Conservation (phyloP, 768 basidiomycete species). For the Sporobolomyces roseus region DNA sequence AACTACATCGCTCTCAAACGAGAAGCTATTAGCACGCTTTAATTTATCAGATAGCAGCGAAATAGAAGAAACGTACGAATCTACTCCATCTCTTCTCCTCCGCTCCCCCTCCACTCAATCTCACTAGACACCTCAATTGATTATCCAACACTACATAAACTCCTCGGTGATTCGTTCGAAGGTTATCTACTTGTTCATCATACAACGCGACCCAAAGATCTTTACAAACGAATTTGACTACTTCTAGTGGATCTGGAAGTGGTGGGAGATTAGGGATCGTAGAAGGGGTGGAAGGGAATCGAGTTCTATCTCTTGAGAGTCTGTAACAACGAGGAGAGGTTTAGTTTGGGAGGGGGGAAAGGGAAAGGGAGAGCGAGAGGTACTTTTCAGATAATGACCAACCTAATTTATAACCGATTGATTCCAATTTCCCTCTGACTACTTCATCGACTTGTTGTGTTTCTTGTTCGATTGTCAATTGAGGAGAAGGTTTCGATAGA, state of each 20-base stretch:
- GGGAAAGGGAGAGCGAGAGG: not conserved
- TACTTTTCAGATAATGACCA: slow-evolving; percentile 40
- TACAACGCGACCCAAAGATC: slow-evolving; percentile 43
- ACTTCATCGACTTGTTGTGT: slow-evolving; percentile 4
- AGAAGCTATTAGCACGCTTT: not conserved
- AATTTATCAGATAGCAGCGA: not conserved
- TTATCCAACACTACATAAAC: slow-evolving; percentile 44
- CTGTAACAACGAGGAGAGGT: slow-evolving; percentile 3
- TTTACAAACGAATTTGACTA: slow-evolving; percentile 45
- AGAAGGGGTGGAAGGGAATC: slow-evolving; percentile 22
- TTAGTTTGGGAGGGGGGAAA: not conserved
- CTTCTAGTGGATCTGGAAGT: slow-evolving; percentile 37
- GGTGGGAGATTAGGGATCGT: not conserved
- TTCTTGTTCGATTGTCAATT: too few relatives aligned
- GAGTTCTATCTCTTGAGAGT: slow-evolving; percentile 34
- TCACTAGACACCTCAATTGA: slow-evolving; percentile 26
- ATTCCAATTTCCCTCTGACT: slow-evolving; percentile 24
- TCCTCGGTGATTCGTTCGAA: slow-evolving; percentile 45
- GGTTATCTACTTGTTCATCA: slow-evolving; percentile 46
- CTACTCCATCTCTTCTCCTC: slow-evolving; percentile 6
- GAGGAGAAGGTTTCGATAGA: too few relatives aligned
- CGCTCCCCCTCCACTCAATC: slow-evolving; percentile 2
- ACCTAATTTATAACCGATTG: slow-evolving; percentile 41
- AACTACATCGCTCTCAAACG: slow-evolving; percentile 11
- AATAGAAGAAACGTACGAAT: slow-evolving; percentile 8